Evolutionary conservation across 2,329 filamentous ascomycete genomes (phyloP).

Genomic region (Claviceps digitariae): DNA sequence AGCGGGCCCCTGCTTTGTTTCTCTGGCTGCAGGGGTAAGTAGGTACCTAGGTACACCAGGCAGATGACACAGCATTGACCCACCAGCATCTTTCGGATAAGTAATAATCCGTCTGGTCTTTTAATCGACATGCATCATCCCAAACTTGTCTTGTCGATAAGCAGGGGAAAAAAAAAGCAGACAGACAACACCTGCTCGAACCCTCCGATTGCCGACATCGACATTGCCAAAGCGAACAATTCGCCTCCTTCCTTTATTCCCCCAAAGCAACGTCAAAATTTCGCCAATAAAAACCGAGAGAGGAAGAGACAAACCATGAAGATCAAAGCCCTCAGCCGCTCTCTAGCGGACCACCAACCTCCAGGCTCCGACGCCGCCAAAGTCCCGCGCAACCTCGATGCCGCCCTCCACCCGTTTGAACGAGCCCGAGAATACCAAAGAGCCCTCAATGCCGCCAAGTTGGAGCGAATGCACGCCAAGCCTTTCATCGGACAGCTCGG

Average conservation of each 20-base stretch:
- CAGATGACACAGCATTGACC: not conserved
- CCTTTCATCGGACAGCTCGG: slow-evolving; percentile 76
- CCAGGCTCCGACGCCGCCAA: slow-evolving; percentile 53
- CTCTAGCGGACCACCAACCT: slow-evolving; percentile 49
- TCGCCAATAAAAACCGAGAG: too few relatives aligned
- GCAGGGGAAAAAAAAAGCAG: slow-evolving; percentile 10
- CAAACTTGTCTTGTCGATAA: slow-evolving; percentile 14
- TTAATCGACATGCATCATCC: slow-evolving; percentile 16
- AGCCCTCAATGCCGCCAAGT: slow-evolving; percentile 64
- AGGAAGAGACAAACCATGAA: slow-evolving; percentile 26
- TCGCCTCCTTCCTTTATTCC: too few relatives aligned
- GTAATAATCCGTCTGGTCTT: slow-evolving; percentile 15
- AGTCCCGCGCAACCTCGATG: slow-evolving; percentile 61
- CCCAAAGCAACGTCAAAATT: too few relatives aligned
- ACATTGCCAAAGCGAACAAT: not conserved
- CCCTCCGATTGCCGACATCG: not conserved
- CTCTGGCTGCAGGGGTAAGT: not conserved
- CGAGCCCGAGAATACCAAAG: slow-evolving; percentile 60
- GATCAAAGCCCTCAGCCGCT: slow-evolving; percentile 54
- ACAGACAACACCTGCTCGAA: slow-evolving; percentile 5
- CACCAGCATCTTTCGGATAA: slow-evolving; percentile 12
- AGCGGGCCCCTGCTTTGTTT: not conserved
- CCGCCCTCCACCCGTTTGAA: slow-evolving; percentile 81
- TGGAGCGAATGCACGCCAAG: slow-evolving; percentile 76
- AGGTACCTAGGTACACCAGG: not conserved